Base-by-base conservation (phyloP, 106 monocot genomes). In the Hemerocallis citrina region DNA sequence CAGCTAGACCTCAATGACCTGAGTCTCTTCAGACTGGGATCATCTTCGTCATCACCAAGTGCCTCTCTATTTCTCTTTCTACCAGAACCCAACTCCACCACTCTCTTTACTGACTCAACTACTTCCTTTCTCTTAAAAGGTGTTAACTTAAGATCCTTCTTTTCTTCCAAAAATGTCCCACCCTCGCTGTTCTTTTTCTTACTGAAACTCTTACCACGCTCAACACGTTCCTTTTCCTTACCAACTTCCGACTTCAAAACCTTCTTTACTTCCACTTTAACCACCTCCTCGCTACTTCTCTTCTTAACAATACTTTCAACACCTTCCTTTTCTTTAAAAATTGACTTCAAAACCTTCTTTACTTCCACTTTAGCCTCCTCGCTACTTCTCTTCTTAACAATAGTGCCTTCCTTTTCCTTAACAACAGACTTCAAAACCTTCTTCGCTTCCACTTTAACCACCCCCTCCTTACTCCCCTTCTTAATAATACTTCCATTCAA, bases 31-130 rank as follows among this genome's bases (percentile, higher is more conserved):
- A 25, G 23, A 24, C 10, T 40, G 39, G 16, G 13, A 39, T 60
- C 39, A 31, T 37, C 27, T 31, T 38, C 37, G 7, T 6, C 37
- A 38, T n/a, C n/a, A n/a, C 35, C 34, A 19, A 34, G 57, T 35
- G 59, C 40, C 12, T 60, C 59, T 41, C 39, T 13, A 24, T 15
- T 60, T 40, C 59, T 60, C 59, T 60, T 60, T 40, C 59, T 37
- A 14, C 40, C 59, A 2, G 25, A 39, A 41, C 36, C 39, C 23
- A 31, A 13, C 16, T 60, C 59, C n/a, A 16, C 3, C 12, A 3
- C 11, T 41, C 40, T 40, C 15, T 40, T 60, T 25, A 37, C 7
- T 16, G 6, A 35, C 34, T 35, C 34, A 57, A 19, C 57, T 34
- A 6, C 35, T 33, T 20, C 57, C 36, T 19, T 60, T 27, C 37